Conservation (phyloP, 2,329 filamentous ascomycete species). For the Sarocladiaceae sp. region DNA sequence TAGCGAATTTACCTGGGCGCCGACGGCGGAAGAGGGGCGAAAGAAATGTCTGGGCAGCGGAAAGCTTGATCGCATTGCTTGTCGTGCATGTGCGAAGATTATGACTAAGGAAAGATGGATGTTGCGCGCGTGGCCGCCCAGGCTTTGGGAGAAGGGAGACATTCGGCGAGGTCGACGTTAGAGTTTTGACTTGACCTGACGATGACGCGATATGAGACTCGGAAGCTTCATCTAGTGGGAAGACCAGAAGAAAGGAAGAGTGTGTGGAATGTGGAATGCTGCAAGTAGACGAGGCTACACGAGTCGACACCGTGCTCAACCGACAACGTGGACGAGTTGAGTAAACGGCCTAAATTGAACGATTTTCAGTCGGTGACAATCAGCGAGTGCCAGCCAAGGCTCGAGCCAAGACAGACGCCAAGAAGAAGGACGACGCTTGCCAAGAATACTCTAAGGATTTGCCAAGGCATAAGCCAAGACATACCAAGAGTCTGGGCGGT, state of each 20-base stretch:
- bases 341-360: constrained; percentile 1
- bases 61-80: constrained; percentile 19
- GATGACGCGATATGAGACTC: too few relatives aligned
- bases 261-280: too few relatives aligned
- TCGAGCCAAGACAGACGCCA: constrained; percentile 3
- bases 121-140: too few relatives aligned
- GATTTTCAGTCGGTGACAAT: not conserved
- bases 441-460: not conserved
- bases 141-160: too few relatives aligned
- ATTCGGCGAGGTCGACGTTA: too few relatives aligned
- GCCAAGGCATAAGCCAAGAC: not conserved
- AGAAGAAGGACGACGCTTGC: not conserved
- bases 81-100: not conserved
- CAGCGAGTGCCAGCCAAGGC: not conserved
- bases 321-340: too few relatives aligned
- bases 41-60: constrained; percentile 14
- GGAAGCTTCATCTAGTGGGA: too few relatives aligned
- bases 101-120: not conserved
- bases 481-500: constrained; percentile 8
- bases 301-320: not conserved
- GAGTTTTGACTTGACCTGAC: too few relatives aligned
- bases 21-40: constrained; percentile 10
- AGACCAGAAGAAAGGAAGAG: too few relatives aligned
- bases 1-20: constrained; percentile 9
- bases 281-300: not conserved